Conservation (phyloP, 768 basidiomycete species). For the Sporobolomyces phaffii region DNA sequence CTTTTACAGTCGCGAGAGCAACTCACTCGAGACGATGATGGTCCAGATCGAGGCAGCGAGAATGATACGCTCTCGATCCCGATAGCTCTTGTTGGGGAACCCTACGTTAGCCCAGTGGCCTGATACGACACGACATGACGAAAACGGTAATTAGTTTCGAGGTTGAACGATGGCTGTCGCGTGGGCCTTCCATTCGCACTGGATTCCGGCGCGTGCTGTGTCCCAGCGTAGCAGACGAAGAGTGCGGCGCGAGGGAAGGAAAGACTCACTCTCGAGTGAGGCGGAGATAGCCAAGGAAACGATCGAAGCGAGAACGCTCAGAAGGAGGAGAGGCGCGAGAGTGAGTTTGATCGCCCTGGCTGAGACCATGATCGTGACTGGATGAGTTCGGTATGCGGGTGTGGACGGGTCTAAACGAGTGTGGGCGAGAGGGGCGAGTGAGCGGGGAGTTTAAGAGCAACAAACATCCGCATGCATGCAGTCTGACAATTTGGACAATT, state of each 20-base stretch:
- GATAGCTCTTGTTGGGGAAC: slow-evolving; percentile 43
- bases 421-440: neutral
- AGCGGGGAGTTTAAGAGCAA: neutral
- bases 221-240: too few species aligned
- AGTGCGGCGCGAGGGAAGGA: too few species aligned
- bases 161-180: too few species aligned
- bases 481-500: too few species aligned
- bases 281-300: slow-evolving; percentile 45
- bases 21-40: slow-evolving; percentile 1
- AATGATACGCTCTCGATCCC: slow-evolving; percentile 46
- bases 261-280: slow-evolving; percentile 35
- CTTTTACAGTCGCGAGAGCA: too few species aligned
- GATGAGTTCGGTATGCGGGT: too few species aligned
- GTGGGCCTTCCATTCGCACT: too few species aligned
- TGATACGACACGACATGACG: too few species aligned
- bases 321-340: slow-evolving; percentile 7
- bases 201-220: too few species aligned
- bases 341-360: slow-evolving; percentile 10
- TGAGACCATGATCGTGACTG: neutral
- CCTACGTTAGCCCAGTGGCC: slow-evolving; percentile 33
- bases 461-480: too few species aligned
- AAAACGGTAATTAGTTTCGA: too few species aligned
- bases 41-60: slow-evolving; percentile 12
- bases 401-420: too few species aligned
- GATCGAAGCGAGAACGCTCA: slow-evolving; percentile 40